Conservation (phyloP, 176 grass and related monocot genomes). For the Cenchrus fungigraminus region DNA sequence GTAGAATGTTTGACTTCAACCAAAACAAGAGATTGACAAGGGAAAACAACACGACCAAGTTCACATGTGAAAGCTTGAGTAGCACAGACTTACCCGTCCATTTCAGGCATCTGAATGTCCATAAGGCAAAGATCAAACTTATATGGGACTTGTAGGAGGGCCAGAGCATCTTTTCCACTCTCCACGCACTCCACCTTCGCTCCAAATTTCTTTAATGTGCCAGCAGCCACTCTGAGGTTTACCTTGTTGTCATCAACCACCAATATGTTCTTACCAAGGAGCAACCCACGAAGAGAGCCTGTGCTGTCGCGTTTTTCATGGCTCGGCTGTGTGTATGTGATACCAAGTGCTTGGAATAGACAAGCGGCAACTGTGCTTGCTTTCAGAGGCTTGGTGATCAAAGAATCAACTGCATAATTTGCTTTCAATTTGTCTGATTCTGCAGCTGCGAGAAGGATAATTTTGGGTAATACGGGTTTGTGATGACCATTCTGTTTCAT, state of each 20-base stretch:
- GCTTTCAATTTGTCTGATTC: constrained; percentile 54
- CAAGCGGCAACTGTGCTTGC: constrained; percentile 81
- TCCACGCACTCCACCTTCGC: constrained; percentile 89
- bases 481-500: constrained; percentile 51
- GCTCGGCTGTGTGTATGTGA: constrained; percentile 48
- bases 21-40: constrained; percentile 13
- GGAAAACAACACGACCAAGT: neutral
- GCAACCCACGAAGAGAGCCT: constrained; percentile 60
- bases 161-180: constrained; percentile 86
- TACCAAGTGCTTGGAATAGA: constrained; percentile 82
- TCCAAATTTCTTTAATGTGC: constrained; percentile 88
- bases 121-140: constrained; percentile 98
- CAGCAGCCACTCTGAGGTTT: constrained; percentile 91
- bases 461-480: constrained; percentile 39
- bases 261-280: constrained; percentile 88
- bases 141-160: constrained; percentile 74
- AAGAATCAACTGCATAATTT: constrained; percentile 59
- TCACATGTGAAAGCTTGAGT: neutral
- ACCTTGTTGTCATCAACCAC: constrained; percentile 98
- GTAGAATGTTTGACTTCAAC: constrained; percentile 1
- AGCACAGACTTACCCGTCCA: constrained; percentile 80
- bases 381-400: constrained; percentile 87
- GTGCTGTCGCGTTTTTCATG: constrained; percentile 55
- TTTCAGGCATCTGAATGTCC: constrained; percentile 99
- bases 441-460: constrained; percentile 72